Evolutionary conservation across 257 asterid species (phyloP).

Genomic region (Handroanthus guayacan): DNA sequence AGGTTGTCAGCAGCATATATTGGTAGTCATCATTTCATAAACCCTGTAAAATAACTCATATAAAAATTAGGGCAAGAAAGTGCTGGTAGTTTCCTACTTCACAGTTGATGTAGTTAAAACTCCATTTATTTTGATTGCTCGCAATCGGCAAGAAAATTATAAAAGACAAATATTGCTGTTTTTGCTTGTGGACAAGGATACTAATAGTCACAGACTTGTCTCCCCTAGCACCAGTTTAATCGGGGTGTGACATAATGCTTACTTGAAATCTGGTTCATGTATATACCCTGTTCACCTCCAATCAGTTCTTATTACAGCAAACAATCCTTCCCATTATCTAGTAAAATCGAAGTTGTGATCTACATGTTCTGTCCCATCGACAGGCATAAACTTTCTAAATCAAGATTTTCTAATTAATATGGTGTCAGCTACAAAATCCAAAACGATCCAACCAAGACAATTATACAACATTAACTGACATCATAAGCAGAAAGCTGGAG

Average conservation of each 20-base stretch:
- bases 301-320: neutral
- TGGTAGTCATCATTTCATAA: constrained; percentile 4
- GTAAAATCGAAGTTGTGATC: neutral
- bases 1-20: constrained; percentile 19
- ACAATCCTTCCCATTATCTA: neutral
- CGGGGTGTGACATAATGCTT: too few species aligned
- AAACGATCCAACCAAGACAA: neutral
- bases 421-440: neutral
- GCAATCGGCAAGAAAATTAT: constrained; percentile 2
- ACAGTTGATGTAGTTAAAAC: neutral
- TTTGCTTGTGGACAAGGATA: constrained; percentile 1
- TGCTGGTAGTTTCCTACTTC: neutral
- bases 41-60: neutral
- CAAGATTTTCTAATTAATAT: neutral
- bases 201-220: neutral
- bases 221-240: too few species aligned
- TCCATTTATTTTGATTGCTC: neutral
- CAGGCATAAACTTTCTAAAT: neutral
- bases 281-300: neutral
- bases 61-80: constrained; percentile 11
- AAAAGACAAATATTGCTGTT: neutral
- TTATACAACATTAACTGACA: neutral
- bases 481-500: constrained; percentile 2
- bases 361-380: neutral
- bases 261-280: neutral